Conservation (phyloP, 225 moss, liverwort and hornwort species). For the Bryum argenteum region DNA sequence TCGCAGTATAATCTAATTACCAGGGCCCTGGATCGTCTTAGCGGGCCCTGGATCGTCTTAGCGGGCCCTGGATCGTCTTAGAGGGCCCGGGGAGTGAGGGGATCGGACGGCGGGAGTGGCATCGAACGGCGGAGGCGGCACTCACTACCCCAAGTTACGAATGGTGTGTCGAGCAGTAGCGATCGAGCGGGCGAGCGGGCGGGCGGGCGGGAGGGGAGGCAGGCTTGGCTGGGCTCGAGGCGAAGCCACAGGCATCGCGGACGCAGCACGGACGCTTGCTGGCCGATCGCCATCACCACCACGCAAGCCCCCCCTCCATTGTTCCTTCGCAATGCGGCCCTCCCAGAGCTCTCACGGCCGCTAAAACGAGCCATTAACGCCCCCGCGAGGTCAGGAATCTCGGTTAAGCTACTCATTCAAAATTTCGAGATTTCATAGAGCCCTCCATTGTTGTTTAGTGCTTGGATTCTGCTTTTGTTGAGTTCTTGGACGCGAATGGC, state of each 20-base stretch:
- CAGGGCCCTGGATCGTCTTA: not conserved
- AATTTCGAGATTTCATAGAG: not conserved
- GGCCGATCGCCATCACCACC: conserved; percentile 21
- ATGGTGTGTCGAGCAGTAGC: conserved; percentile 23
- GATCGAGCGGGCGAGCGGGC: conserved; percentile 4
- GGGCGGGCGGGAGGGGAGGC: not conserved
- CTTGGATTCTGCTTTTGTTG: conserved; percentile 2
- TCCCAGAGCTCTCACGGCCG: not conserved
- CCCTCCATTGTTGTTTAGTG: not conserved
- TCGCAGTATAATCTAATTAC: not conserved
- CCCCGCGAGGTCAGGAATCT: not conserved
- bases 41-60: not conserved
- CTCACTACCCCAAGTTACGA: conserved; percentile 6
- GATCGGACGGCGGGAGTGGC: conserved; percentile 13
- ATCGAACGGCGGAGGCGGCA: conserved; percentile 24
- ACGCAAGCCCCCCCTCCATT: not conserved
- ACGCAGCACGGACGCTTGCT: conserved; percentile 9
- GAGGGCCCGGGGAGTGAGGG: not conserved
- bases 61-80: not conserved
- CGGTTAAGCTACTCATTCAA: not conserved
- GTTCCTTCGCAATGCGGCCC: not conserved
- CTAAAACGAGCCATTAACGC: not conserved
- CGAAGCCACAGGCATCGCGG: conserved; percentile 37
- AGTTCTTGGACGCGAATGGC: conserved; percentile 14
- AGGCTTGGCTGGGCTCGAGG: conserved; percentile 36